Evolutionary conservation across 2,329 filamentous ascomycete genomes (phyloP), one percentile per base, ranked within the genome.

Genomic region (Nigrospora osmanthi): DNA sequence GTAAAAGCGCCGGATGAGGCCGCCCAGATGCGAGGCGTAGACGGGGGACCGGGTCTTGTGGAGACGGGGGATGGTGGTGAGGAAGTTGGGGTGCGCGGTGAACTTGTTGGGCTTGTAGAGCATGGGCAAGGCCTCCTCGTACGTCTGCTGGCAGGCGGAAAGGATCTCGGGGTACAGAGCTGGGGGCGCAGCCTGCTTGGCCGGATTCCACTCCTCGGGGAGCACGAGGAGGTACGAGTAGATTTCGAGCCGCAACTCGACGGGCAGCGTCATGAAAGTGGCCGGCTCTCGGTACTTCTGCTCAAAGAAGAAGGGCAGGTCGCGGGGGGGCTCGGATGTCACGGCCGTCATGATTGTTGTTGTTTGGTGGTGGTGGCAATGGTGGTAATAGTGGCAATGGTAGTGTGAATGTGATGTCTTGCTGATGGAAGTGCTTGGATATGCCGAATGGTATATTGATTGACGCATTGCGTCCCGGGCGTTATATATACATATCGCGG

Each of bases 181-280:
- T 60, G 35, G 16, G 34, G 37, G 17, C 31, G 17, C 40, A 16
- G n/a, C 44, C 40, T 38, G 40, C 40, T 42, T 46, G 30, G 45
- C 40, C 35, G 34, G 46, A 28, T 28, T 28, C 23, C 23, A 28
- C 7, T 41, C 39, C 10, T 47, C 50, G 31, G 61, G 63, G 6
- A 68, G 56, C 49, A 56, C 47, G 45, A 73, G 67, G 42, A 73
- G 69, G 49, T 66, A 55, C 17, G 55, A 47, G 59, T 72, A 73
- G 49, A 73, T 69, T 44, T 72, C 62, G 46, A 71, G 63, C 35
- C 71, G 70, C 52, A 74, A 60, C 53, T 74, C 71, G 40, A 66
- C 52, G 32, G 70, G 69, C 19, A 74, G 62, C 43, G 59, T 58
- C 35, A 73, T 61, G 49, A 73, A 57, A 6, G 48, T 50, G 13